Evolutionary conservation across 2,329 filamentous ascomycete genomes (phyloP).

Genomic region (Trichoderma sp.): DNA sequence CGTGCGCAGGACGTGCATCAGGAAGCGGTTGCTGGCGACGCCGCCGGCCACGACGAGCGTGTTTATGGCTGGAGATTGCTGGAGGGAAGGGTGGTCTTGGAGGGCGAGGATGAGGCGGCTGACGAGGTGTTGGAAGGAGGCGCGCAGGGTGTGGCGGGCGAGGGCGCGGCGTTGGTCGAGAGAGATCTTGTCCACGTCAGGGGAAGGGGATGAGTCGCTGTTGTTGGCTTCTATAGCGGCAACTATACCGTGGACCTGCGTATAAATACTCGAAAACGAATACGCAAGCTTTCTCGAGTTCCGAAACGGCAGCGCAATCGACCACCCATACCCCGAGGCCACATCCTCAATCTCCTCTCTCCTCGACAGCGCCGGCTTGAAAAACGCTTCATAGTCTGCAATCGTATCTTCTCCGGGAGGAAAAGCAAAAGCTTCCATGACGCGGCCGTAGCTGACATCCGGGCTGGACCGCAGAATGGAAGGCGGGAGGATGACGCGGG

Average conservation of each 20-base stretch:
- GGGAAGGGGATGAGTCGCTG: not conserved
- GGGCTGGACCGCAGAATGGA: slow-evolving; percentile 56
- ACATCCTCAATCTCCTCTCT: slow-evolving; percentile 58
- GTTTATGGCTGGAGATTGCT: slow-evolving; percentile 31
- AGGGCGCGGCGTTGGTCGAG: slow-evolving; percentile 68
- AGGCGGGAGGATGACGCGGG: slow-evolving; percentile 72
- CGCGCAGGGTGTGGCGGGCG: slow-evolving; percentile 73
- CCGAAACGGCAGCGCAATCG: slow-evolving; percentile 67
- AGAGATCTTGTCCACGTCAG: slow-evolving; percentile 42
- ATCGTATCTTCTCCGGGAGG: slow-evolving; percentile 21
- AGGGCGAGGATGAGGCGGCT: slow-evolving; percentile 74
- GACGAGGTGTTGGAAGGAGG: slow-evolving; percentile 85
- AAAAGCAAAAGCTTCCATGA: slow-evolving; percentile 82
- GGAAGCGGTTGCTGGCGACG: slow-evolving; percentile 82
- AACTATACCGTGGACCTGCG: slow-evolving; percentile 53
- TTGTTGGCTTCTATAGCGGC: slow-evolving; percentile 33
- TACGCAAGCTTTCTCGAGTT: slow-evolving; percentile 63
- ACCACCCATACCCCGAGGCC: slow-evolving; percentile 59
- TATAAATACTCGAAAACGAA: slow-evolving; percentile 72
- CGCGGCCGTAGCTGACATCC: slow-evolving; percentile 77
- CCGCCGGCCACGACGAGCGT: slow-evolving; percentile 86
- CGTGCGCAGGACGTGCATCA: slow-evolving; percentile 66
- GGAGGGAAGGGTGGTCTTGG: slow-evolving; percentile 38
- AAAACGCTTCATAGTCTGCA: slow-evolving; percentile 42
- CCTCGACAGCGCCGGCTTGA: slow-evolving; percentile 61